Percentiles rank a stretch among this genome's conserved stretches.
These are phyloP conservation scores for Hygrophorus pudorinus DNA, from an alignment of 768 basidiomycete genomes.

Conservation along the genomic window DNA sequence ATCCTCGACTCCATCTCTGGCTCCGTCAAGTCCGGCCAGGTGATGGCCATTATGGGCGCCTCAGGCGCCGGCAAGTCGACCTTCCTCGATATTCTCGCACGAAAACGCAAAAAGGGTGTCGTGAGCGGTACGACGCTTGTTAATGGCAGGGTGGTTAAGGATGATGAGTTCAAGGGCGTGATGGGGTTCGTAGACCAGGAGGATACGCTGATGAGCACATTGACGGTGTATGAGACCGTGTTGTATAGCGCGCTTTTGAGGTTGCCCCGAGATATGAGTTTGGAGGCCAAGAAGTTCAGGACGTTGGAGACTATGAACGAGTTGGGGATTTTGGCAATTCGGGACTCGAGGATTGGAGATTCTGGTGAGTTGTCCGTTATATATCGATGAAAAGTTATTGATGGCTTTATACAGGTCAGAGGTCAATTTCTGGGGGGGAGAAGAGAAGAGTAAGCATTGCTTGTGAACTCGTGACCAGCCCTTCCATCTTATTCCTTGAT, in stretches of 20 bases:
- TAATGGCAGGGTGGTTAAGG: slow-evolving; percentile 72
- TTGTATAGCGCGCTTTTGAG: slow-evolving; percentile 86
- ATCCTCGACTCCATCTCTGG: slow-evolving; percentile 82
- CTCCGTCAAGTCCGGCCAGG: slow-evolving; percentile 75
- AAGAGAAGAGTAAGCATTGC: slow-evolving; percentile 96
- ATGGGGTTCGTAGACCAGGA: slow-evolving; percentile 98
- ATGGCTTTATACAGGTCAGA: slow-evolving; percentile 39
- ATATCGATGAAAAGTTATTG: background rate
- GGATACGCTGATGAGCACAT: slow-evolving; percentile 91
- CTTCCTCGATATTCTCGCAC: slow-evolving; percentile 89
- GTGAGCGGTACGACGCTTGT: slow-evolving; percentile 71
- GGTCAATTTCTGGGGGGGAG: slow-evolving; percentile 96
- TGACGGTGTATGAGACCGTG: slow-evolving; percentile 98
- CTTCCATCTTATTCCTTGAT: slow-evolving; percentile 92
- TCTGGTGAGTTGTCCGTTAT: slow-evolving; percentile 43
- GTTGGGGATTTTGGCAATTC: slow-evolving; percentile 85
- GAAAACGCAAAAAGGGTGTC: slow-evolving; percentile 74
- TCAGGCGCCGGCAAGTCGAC: slow-evolving; percentile 97
- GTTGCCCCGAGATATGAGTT: slow-evolving; percentile 89
- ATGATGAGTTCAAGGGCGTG: slow-evolving; percentile 73
- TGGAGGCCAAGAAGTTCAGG: slow-evolving; percentile 89
- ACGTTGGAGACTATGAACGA: slow-evolving; percentile 96
- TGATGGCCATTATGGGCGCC: slow-evolving; percentile 95
- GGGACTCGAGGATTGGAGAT: slow-evolving; percentile 83
- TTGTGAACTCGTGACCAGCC: slow-evolving; percentile 95